Evolutionary conservation across 345 rosid genomes (phyloP).

Genomic region (Linum tenue): DNA sequence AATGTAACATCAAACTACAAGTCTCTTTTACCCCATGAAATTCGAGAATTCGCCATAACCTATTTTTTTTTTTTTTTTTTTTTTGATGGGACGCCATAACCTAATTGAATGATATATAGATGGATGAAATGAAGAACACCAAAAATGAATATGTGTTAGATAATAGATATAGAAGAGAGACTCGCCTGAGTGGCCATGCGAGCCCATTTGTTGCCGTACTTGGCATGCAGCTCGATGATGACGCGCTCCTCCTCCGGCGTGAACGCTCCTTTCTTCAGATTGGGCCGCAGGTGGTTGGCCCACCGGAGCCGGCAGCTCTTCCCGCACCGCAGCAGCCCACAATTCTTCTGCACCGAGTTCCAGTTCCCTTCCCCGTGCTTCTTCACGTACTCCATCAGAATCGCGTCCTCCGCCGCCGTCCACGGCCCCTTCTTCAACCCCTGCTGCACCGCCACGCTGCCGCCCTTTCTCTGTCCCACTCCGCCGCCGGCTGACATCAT

Average conservation of each 20-base stretch:
- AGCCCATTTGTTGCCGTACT: constrained; percentile 88
- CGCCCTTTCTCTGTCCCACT: constrained; percentile 5
- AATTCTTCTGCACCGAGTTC: constrained; percentile 66
- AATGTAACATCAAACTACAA: no score
- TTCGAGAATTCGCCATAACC: no score
- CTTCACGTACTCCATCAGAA: constrained; percentile 62
- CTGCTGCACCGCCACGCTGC: not conserved
- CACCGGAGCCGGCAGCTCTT: constrained; percentile 87
- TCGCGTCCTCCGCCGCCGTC: constrained; percentile 64
- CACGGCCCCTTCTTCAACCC: constrained; percentile 84
- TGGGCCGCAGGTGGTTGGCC: constrained; percentile 86
- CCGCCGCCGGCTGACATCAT: not conserved
- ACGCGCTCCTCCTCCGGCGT: constrained; percentile 56
- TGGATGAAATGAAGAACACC: no score
- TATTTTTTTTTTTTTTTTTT: no score
- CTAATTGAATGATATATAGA: no score
- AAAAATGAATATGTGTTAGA: not conserved
- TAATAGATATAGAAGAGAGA: not conserved
- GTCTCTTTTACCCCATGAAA: no score
- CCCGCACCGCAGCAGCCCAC: constrained; percentile 71
- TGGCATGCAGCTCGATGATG: constrained; percentile 74
- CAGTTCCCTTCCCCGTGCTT: constrained; percentile 76
- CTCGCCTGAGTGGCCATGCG: constrained; percentile 85
- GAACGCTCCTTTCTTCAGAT: constrained; percentile 70
- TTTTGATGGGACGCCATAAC: no score